Conservation (phyloP, 345 rosid genomes). For the Eutrema heterophyllum region DNA sequence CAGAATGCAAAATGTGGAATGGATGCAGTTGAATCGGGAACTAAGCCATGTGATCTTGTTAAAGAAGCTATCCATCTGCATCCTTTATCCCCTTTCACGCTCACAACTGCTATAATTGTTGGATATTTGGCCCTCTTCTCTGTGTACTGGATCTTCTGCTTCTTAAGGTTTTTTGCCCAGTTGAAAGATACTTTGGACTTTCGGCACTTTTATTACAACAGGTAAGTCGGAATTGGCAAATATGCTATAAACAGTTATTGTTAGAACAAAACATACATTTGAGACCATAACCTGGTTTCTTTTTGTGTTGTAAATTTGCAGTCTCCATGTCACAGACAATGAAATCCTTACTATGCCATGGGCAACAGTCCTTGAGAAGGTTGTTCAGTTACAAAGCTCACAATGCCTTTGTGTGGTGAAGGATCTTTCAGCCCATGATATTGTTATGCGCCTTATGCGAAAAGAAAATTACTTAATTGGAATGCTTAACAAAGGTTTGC, state of each 20-base stretch:
- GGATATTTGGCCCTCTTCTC: conserved; percentile 88
- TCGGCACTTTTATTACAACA: conserved; percentile 76
- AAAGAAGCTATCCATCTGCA: conserved; percentile 88
- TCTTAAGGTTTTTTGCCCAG: conserved; percentile 86
- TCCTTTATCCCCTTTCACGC: conserved; percentile 86
- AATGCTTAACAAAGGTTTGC: conserved; percentile 93
- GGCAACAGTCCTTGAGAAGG: conserved; percentile 89
- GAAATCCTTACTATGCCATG: conserved; percentile 95
- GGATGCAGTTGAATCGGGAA: conserved; percentile 98
- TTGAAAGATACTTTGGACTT: conserved; percentile 75
- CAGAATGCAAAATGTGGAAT: conserved; percentile 98
- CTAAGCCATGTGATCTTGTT: conserved; percentile 91
- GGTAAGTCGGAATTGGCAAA: conserved; percentile 38
- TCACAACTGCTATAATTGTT: conserved; percentile 73
- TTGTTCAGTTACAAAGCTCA: conserved; percentile 73
- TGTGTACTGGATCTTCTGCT: conserved; percentile 82
- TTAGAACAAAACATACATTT: background rate
- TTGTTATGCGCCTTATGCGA: conserved; percentile 94
- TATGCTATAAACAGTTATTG: background rate
- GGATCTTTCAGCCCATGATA: conserved; percentile 95
- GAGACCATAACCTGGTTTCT: background rate
- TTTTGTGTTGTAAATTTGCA: conserved; percentile 38
- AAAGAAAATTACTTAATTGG: conserved; percentile 98
- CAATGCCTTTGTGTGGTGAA: conserved; percentile 86
- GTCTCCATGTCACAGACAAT: conserved; percentile 83